Evolutionary conservation across 2,329 filamentous ascomycete species (phyloP).

Genomic region (Beauveria caledonica): DNA sequence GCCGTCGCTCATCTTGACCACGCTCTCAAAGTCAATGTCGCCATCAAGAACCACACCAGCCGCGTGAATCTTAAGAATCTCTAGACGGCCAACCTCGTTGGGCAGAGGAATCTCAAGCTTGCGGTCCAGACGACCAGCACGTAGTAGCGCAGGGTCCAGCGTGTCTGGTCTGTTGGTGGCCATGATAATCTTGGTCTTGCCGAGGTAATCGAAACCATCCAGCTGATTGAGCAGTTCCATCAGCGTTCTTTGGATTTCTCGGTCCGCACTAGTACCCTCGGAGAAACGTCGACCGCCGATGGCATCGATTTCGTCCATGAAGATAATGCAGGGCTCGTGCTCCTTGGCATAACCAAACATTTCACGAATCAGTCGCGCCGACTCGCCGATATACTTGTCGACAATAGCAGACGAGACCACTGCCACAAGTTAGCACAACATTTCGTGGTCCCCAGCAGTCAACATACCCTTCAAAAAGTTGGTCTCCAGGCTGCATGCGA

Average conservation of each 20-base stretch:
- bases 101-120: slow-evolving; percentile 98
- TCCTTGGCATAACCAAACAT: slow-evolving; percentile 99
- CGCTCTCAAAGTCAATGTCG: slow-evolving; percentile 96
- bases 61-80: slow-evolving; percentile 97
- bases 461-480: slow-evolving; percentile 89
- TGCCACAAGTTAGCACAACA: slow-evolving; percentile 27
- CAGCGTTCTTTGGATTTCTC: slow-evolving; percentile 94
- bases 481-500: slow-evolving; percentile 92
- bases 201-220: slow-evolving; percentile 97
- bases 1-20: slow-evolving; percentile 99
- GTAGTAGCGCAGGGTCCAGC: slow-evolving; percentile 82
- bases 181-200: slow-evolving; percentile 99
- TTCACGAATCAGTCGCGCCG: slow-evolving; percentile 89
- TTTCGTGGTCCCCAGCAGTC: slow-evolving; percentile 6
- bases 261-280: slow-evolving; percentile 93
- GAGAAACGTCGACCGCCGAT: slow-evolving; percentile 96
- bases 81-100: slow-evolving; percentile 90
- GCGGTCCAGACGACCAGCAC: slow-evolving; percentile 86
- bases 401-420: slow-evolving; percentile 98
- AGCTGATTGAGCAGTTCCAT: slow-evolving; percentile 99
- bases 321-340: slow-evolving; percentile 99
- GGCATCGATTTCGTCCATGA: slow-evolving; percentile 99
- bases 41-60: slow-evolving; percentile 80
- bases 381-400: slow-evolving; percentile 99
- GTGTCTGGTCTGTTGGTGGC: slow-evolving; percentile 96